Evolutionary conservation across 441 rosid species (phyloP).

Genomic region (Lepidium campestre): DNA sequence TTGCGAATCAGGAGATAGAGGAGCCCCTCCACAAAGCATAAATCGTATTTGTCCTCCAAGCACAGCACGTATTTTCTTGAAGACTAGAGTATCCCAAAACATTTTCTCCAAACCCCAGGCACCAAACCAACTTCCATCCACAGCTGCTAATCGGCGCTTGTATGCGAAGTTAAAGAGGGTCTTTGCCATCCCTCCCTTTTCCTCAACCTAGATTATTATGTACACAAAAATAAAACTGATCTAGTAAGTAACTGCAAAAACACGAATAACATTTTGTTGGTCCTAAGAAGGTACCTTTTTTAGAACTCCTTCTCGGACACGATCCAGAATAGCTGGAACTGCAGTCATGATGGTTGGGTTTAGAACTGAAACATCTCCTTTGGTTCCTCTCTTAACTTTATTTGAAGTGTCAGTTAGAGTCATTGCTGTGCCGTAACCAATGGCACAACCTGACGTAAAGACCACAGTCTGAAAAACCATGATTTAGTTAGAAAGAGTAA

Average conservation of each 20-base stretch:
- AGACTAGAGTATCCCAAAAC: constrained; percentile 70
- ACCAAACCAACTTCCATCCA: constrained; percentile 96
- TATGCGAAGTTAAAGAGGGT: constrained; percentile 65
- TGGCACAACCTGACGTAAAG: constrained; percentile 64
- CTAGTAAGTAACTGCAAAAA: not conserved
- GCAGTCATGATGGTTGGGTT: constrained; percentile 85
- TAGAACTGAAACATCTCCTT: constrained; percentile 80
- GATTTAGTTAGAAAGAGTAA: constrained; percentile 19
- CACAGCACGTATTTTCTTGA: constrained; percentile 55
- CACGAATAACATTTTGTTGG: not conserved
- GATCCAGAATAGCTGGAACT: constrained; percentile 89
- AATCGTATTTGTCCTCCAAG: constrained; percentile 77
- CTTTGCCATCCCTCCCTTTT: constrained; percentile 68
- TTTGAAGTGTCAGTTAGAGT: constrained; percentile 79
- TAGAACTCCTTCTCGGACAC: constrained; percentile 78
- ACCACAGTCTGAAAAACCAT: constrained; percentile 55
- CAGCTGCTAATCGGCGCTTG: constrained; percentile 63
- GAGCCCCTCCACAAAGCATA: constrained; percentile 94
- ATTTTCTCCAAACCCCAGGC: constrained; percentile 83
- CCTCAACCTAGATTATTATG: constrained; percentile 50
- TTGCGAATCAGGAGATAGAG: constrained; percentile 81
- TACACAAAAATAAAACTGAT: not conserved
- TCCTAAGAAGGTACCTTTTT: constrained; percentile 47
- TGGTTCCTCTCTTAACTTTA: constrained; percentile 86
- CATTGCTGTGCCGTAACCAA: constrained; percentile 85